Base-by-base conservation (phyloP, 495 filamentous ascomycete species). In the Clohesyomyces aquaticus region DNA sequence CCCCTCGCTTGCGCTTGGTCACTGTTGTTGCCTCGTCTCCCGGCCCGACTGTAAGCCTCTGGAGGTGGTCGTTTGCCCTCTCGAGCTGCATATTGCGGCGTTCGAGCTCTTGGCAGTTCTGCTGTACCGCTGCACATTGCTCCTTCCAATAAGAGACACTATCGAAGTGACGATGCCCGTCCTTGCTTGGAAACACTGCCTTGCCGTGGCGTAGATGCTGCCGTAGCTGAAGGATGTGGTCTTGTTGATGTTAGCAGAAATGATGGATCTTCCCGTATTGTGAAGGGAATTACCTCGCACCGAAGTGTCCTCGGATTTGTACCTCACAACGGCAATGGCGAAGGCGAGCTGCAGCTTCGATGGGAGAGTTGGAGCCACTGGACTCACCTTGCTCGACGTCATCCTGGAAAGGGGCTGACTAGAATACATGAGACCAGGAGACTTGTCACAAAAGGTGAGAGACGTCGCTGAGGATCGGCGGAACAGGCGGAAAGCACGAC, bases 241-340 rank as follows among this genome's bases (percentile, higher is more conserved):
- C 67, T 70, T 26, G 14, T 16, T 3, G 19, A 12, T 23, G 41
- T 57, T 18, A 55, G n/a, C 12, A 26, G 14, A 19, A 14, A n/a
- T 10, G 8, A 29, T 14, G 45, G 14, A 25, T n/a, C 0, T n/a
- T 28, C 21, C 21, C 21, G 50, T n/a, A 11, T 35, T 4, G 3
- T 4, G 4, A 35, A 6, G n/a, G 9, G 26, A 58, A 42, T 55
- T 46, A 59, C 67, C 67, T 66, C 46, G 58, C 1, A 53, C 32
- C 3, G 63, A 51, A 26, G 63, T 18, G 21, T 18, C 53, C n/a
- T 63, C 54, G n/a, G 67, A 63, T 45, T 70, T 70, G 18, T 53
- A 48, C 23, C 32, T 50, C 9, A 66, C 25, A 16, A 70, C 58
- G 1, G 63, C 67, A 51, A 70, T 18, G n/a, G 67, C 67, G 16